Evolutionary conservation across 2,329 filamentous ascomycete genomes (phyloP), one percentile per base, ranked within the genome.

Genomic region (Sporothrix phasma): DNA sequence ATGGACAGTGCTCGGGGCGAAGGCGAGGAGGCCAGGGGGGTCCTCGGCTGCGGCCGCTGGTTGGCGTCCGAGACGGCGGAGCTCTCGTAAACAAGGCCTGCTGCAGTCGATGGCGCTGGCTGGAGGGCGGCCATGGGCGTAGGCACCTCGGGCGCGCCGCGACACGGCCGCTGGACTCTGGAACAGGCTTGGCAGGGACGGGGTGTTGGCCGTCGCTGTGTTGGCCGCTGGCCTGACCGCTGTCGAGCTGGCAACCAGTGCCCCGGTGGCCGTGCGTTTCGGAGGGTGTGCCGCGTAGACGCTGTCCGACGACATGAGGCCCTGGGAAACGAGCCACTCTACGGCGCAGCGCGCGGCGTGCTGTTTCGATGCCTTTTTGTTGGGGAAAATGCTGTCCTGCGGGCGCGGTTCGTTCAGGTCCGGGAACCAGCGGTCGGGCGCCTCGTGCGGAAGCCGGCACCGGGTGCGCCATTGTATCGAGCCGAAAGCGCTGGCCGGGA

Each of bases 321-420:
- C 69, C 69, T 26, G 71, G 66, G 2, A 45, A 22, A 71, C 69
- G 17, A 82, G 73, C 73, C 76, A 81, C 7, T 75, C 71, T 24
- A 79, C 68, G 26, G 80, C 80, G 13, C 75, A 76, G 68, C 76
- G 77, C 24, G 82, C 81, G 0, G 82, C 81, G 67, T 79, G 82
- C 66, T 78, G 75, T 70, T 81, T 84, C 26, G 83, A 81, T 41
- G 78, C 78, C 74, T 81, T 84, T 68, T 84, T 84, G 29, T 69
- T 73, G 11, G 71, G 64, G 61, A 83, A 84, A 0, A 60, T 37
- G 56, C 49, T 19, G 31, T 13, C 63, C 5, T 71, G 71, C 6
- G 66, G 54, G 0, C 69, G 66, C 13, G 78, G 78, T 22, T 65
- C 63, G n/a, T 66, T 64, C 8, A 39, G 17, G 58, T 62, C 62